Evolutionary conservation across 441 rosid genomes (phyloP).

Genomic region (Eruca vesicaria): DNA sequence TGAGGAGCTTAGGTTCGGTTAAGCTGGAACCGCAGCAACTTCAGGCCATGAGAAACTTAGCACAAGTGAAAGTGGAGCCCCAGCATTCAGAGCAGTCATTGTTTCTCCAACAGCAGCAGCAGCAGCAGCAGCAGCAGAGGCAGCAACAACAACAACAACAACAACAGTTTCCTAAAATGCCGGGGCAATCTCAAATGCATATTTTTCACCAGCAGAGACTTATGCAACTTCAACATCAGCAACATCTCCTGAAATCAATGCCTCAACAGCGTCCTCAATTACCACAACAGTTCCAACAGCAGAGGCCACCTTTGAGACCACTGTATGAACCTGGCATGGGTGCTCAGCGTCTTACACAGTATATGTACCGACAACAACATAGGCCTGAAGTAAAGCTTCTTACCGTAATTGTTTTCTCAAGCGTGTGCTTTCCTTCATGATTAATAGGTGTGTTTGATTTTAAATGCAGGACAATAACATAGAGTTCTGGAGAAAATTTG

Average conservation of each 20-base stretch:
- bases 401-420: background rate
- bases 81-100: conserved; percentile 74
- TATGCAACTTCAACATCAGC: conserved; percentile 80
- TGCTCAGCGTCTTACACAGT: conserved; percentile 85
- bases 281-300: conserved; percentile 84
- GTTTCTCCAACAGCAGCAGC: conserved; percentile 67
- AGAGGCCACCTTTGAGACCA: conserved; percentile 74
- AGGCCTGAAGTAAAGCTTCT: conserved; percentile 82
- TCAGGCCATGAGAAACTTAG: conserved; percentile 56
- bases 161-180: conserved; percentile 73
- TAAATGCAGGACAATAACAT: conserved; percentile 54
- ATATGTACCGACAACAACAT: conserved; percentile 93
- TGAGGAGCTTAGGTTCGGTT: conserved; percentile 61
- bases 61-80: conserved; percentile 80
- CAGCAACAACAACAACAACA: conserved; percentile 71
- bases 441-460: conserved; percentile 2
- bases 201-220: conserved; percentile 73
- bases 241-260: conserved; percentile 71
- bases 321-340: conserved; percentile 93
- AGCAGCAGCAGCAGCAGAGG: conserved; percentile 55
- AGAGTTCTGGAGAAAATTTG: conserved; percentile 65
- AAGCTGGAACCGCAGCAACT: conserved; percentile 80
- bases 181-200: conserved; percentile 78
- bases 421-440: background rate
- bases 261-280: conserved; percentile 84